phyloP scores from a whole-genome alignment of 495 filamentous ascomycete genomes.

The Neurospora sp. region DNA sequence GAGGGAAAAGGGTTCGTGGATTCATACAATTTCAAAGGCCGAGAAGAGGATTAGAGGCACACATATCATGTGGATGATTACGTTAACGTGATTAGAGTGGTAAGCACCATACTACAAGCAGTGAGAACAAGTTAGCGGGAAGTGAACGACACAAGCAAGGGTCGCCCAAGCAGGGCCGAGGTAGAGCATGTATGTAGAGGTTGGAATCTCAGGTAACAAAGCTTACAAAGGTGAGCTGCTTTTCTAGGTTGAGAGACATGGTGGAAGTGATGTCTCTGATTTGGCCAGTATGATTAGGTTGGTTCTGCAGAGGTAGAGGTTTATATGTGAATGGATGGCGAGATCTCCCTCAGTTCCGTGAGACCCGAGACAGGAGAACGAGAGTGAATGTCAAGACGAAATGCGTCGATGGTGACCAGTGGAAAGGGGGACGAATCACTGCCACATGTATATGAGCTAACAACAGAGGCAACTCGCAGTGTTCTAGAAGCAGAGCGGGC shows the following conservation, averaged over 20 bases:
- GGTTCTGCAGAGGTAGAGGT: not conserved
- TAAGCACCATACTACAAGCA: slow-evolving; percentile 78
- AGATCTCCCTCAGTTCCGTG: not conserved
- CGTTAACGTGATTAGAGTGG: slow-evolving; percentile 81
- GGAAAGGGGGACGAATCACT: not conserved
- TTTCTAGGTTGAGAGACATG: slow-evolving; percentile 72
- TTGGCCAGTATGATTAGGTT: not conserved
- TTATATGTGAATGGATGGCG: not conserved
- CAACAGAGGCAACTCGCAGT: too few species aligned
- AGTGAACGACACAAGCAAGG: not conserved
- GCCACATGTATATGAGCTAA: not conserved
- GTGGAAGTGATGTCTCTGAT: slow-evolving; percentile 2
- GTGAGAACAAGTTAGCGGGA: slow-evolving; percentile 7
- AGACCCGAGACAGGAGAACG: not conserved
- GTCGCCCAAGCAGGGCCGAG: not conserved
- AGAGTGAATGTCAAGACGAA: not conserved
- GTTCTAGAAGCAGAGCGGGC: not conserved
- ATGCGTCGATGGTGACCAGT: not conserved
- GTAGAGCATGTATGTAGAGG: not conserved
- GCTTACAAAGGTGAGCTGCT: slow-evolving; percentile 69
- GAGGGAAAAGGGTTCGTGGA: not conserved
- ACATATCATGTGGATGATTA: slow-evolving; percentile 82
- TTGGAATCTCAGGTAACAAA: too few species aligned
- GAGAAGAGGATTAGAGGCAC: slow-evolving; percentile 80
- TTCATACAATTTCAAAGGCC: slow-evolving; percentile 62